Conservation (phyloP, 176 grass and related monocot species). For the Elaeis guineensis region DNA sequence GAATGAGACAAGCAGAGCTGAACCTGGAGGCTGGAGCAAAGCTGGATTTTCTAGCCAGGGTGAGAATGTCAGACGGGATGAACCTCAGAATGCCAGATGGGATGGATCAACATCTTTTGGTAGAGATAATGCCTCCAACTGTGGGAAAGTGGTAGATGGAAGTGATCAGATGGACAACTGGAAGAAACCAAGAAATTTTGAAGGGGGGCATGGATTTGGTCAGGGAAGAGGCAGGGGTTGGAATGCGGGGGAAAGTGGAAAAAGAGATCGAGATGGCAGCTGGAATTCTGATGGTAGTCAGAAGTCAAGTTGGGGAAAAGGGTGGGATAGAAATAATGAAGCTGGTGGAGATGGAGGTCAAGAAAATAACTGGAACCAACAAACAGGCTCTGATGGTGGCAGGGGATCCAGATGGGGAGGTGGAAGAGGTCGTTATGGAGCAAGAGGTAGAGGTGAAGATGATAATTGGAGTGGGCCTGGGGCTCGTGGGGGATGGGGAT, state of each 20-base stretch:
- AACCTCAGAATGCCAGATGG: slow-evolving; percentile 1
- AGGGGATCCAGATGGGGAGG: slow-evolving; percentile 9
- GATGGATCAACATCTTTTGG: slow-evolving; percentile 1
- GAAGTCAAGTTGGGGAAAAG: slow-evolving; percentile 33
- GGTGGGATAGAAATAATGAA: slow-evolving; percentile 17
- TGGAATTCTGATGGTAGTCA: slow-evolving; percentile 28
- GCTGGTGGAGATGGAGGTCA: slow-evolving; percentile 5
- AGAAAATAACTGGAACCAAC: not conserved
- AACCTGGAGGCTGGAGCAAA: slow-evolving; percentile 25
- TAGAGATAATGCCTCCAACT: slow-evolving; percentile 23
- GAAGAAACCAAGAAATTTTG: slow-evolving; percentile 27
- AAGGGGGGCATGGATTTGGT: slow-evolving; percentile 31
- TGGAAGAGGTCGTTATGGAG: slow-evolving; percentile 49
- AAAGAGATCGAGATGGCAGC: slow-evolving; percentile 28
- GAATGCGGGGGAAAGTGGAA: slow-evolving; percentile 29
- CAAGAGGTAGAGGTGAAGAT: slow-evolving; percentile 30
- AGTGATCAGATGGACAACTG: slow-evolving; percentile 35
- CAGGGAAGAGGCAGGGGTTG: slow-evolving; percentile 16
- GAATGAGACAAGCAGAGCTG: not conserved
- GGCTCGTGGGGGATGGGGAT: no score
- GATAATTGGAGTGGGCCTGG: slow-evolving; percentile 15
- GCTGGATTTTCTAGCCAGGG: slow-evolving; percentile 21
- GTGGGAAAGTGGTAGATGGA: slow-evolving; percentile 31
- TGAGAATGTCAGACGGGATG: no score
- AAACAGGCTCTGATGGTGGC: slow-evolving; percentile 21